phyloP scores from a whole-genome alignment of 306 rosid species.

The Carpinus fangiana region DNA sequence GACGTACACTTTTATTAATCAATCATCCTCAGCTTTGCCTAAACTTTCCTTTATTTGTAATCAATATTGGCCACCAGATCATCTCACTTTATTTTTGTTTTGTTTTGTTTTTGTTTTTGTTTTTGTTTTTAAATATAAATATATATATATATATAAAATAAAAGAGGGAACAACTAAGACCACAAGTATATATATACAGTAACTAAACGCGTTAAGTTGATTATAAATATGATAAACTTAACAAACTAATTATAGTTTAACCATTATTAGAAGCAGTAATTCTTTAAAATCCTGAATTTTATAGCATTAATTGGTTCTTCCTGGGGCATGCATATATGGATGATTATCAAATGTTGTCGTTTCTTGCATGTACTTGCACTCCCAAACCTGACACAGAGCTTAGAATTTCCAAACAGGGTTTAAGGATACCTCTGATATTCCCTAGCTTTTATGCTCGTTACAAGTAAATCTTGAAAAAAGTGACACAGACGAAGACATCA shows the following conservation, averaged over 20 bases:
- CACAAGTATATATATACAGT: neutral
- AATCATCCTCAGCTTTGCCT: too few species aligned
- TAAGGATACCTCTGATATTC: slow-evolving; percentile 37
- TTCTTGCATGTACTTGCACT: slow-evolving; percentile 46
- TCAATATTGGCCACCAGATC: too few species aligned
- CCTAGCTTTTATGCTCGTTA: slow-evolving; percentile 27
- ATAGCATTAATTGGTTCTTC: slow-evolving; percentile 3
- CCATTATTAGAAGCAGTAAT: neutral
- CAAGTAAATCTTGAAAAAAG: slow-evolving; percentile 34
- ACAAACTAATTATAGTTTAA: slow-evolving; percentile 2
- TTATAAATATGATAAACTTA: neutral
- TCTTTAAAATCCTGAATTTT: neutral
- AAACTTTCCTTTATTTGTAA: too few species aligned
- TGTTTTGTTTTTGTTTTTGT: too few species aligned
- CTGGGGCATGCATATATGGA: slow-evolving; percentile 23
- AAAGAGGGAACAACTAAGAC: neutral
- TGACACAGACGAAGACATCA: neutral
- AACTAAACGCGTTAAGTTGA: neutral
- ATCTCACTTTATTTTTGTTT: too few species aligned
- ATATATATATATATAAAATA: too few species aligned
- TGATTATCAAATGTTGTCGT: slow-evolving; percentile 44
- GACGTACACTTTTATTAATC: too few species aligned
- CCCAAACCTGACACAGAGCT: slow-evolving; percentile 50
- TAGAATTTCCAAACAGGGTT: slow-evolving; percentile 39
- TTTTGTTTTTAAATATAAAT: too few species aligned